A percentile compares a stretch with the other conserved stretches of the same genome.
Conservation (phyloP, 257 asterid species). For the Gentiana macrophylla region DNA sequence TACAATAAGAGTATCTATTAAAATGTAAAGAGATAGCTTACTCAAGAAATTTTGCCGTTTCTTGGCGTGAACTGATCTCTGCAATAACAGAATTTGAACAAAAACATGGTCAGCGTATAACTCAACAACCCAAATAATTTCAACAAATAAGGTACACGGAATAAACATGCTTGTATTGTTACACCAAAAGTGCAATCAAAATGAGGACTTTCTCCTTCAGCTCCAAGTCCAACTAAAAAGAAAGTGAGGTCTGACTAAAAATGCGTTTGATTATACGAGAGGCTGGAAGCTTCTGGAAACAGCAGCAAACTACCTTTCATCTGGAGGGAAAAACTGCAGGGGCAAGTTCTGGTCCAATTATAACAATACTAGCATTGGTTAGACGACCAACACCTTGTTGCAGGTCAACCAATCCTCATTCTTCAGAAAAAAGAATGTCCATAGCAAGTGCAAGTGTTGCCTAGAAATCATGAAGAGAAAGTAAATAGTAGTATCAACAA, state of each 20-base stretch:
- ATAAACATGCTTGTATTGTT: not conserved
- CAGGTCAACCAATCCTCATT: constrained; percentile 82
- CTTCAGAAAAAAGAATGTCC: constrained; percentile 90
- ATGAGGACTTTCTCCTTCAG: not conserved
- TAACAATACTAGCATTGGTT: constrained; percentile 90
- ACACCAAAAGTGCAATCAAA: not conserved
- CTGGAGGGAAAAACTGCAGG: constrained; percentile 96
- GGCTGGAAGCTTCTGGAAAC: constrained; percentile 17
- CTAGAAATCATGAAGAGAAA: constrained; percentile 28
- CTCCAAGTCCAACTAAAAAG: not conserved
- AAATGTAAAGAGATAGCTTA: too few relatives aligned
- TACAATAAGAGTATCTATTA: too few relatives aligned
- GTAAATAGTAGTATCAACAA: too few relatives aligned
- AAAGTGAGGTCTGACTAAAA: too few relatives aligned
- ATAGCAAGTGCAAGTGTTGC: constrained; percentile 89
- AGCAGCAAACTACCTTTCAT: constrained; percentile 61
- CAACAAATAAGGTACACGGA: not conserved
- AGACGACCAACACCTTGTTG: constrained; percentile 96
- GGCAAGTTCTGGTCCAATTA: constrained; percentile 96
- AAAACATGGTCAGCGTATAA: constrained; percentile 25
- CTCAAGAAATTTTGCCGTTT: constrained; percentile 89
- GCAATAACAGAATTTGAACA: constrained; percentile 79
- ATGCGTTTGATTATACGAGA: constrained; percentile 1
- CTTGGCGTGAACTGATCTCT: constrained; percentile 89
- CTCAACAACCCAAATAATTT: too few relatives aligned